Evolutionary conservation across 441 rosid genomes (phyloP), one percentile per base, ranked within the genome.

Genomic region (Geranium incanum): DNA sequence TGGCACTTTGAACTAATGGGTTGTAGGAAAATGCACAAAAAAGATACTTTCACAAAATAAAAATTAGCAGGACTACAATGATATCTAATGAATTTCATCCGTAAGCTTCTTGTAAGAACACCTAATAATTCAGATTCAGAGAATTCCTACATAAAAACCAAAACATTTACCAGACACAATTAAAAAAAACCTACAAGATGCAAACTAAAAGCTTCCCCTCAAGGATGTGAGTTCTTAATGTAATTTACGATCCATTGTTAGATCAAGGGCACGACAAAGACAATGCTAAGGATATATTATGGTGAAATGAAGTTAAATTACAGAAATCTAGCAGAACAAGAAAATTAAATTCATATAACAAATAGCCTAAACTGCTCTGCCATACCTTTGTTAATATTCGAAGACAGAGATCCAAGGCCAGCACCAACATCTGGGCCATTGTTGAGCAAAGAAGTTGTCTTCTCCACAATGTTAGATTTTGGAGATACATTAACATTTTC

Each of bases 401-500:
- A 33, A 0, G 55, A 74, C 59, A 77, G 70, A 66, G 65, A 72
- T 66, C 77, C 81, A 28, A 84, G 18, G 62, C 43, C 82, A 52
- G 66, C 70, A 52, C 45, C 76, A 18, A 36, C 74, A 73, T 66
- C 72, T 8, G 72, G 74, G 59, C 75, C 69, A 28, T 68, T 64
- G 68, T 82, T 86, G 69, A 70, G 76, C 79, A 74, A 73, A 71
- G 66, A 66, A 66, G 57, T 68, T 52, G 41, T n/a, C 68, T 65
- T 72, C 72, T 79, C 82, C 36, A 11, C 72, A 67, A 69, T 86
- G 41, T 77, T 82, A 65, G 83, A 68, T 69, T 75, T 81, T 0
- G 82, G 81, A 28, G 89, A 86, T 33, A 76, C 70, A 76, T 77
- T 84, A 50, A 80, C 78, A 70, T 84, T 85, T 48, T 82, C 84